Percentiles rank a stretch among this genome's conserved stretches.
Conservation (phyloP, 805 yeast genomes). For the Wickerhamiella cacticola region DNA sequence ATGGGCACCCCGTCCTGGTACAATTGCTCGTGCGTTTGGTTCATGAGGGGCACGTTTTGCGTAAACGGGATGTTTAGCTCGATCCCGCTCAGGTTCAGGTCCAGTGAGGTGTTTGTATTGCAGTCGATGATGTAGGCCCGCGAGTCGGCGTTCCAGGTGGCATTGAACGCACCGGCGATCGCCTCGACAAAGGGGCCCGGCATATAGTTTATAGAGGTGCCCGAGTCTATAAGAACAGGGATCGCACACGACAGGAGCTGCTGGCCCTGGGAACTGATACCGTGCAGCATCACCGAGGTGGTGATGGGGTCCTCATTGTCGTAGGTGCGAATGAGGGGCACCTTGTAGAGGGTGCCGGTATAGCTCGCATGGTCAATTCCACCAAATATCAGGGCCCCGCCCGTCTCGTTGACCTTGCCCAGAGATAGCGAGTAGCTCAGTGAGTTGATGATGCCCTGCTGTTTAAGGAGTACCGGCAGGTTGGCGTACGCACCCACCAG, state of each 20-base stretch:
- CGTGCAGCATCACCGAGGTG: constrained; percentile 10
- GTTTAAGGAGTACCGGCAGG: constrained; percentile 28
- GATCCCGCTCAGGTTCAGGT: constrained; percentile 16
- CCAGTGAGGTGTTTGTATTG: constrained; percentile 7
- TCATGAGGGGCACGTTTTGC: constrained; percentile 12
- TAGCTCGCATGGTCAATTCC: constrained; percentile 55
- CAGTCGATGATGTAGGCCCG: constrained; percentile 28
- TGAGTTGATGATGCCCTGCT: constrained; percentile 33
- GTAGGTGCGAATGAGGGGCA: constrained; percentile 22
- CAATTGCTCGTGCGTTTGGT: constrained; percentile 14
- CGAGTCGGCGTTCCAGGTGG: constrained; percentile 29
- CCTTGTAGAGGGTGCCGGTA: constrained; percentile 33
- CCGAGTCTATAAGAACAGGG: constrained; percentile 26
- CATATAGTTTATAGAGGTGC: constrained; percentile 19
- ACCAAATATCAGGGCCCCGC: constrained; percentile 52
- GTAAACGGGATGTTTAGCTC: constrained; percentile 10
- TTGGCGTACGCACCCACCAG: constrained; percentile 21
- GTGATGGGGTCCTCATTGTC: neutral
- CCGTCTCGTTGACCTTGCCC: constrained; percentile 24
- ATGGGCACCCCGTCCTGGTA: constrained; percentile 30
- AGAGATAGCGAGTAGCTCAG: constrained; percentile 38
- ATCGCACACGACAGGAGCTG: neutral
- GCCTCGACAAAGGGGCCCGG: constrained; percentile 17
- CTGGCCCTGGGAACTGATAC: neutral
- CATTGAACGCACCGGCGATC: constrained; percentile 27